A percentile compares a stretch with the other conserved stretches of the same genome.
Evolutionary conservation across 208 protist genomes (phyloP).

Genomic region (Leishmania lainsoni): DNA sequence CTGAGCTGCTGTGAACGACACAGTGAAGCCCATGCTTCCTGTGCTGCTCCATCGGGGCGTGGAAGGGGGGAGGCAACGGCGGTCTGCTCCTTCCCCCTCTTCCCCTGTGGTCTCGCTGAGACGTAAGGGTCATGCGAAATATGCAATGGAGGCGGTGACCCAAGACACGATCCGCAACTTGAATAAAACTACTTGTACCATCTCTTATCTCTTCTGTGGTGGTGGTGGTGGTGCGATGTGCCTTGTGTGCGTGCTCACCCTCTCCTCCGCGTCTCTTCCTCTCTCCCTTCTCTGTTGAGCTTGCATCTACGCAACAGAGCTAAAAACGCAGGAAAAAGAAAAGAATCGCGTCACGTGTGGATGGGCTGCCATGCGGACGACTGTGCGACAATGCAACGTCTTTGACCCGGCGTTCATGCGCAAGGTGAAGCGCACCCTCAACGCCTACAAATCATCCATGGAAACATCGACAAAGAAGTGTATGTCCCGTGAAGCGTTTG

Average conservation of each 20-base stretch:
- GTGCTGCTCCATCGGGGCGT: background rate
- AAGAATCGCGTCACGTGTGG: background rate
- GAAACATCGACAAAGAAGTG: conserved; percentile 55
- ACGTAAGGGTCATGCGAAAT: background rate
- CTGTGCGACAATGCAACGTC: conserved; percentile 55
- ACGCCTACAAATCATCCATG: conserved; percentile 76
- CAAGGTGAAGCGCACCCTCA: conserved; percentile 82
- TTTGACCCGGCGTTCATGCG: conserved; percentile 90
- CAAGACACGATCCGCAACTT: background rate
- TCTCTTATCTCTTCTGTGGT: background rate
- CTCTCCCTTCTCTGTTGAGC: background rate
- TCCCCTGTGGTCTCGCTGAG: background rate
- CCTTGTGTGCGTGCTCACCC: background rate
- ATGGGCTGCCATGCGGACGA: conserved; percentile 43
- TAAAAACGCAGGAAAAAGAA: background rate
- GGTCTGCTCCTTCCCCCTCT: background rate
- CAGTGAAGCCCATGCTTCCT: background rate
- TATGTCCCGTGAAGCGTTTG: conserved; percentile 83
- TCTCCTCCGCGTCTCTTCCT: background rate
- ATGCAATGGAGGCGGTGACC: background rate
- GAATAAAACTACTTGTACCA: background rate
- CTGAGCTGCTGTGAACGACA: background rate
- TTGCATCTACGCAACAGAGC: background rate
- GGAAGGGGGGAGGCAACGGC: background rate
- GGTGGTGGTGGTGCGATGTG: background rate